Evolutionary conservation across 805 yeast genomes (phyloP), one percentile per base, ranked within the genome.

Genomic region (Nakazawaea sp.): DNA sequence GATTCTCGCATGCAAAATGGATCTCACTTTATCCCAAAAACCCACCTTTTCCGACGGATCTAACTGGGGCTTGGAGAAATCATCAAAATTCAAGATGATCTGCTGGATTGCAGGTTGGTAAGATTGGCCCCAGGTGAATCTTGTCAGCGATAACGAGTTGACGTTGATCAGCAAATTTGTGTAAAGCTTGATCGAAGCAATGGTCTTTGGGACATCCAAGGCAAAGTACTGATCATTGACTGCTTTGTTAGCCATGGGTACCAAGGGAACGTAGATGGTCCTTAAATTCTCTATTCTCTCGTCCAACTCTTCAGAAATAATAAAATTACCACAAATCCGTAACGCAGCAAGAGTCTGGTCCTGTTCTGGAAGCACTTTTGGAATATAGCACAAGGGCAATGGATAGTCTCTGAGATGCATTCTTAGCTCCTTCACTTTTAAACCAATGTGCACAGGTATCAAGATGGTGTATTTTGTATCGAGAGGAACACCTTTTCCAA

Each of bases 11-110:
- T 89, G 97, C 47, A 87, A 61, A 12, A 81, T 66, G 20, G 78
- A 68, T 34, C 96, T 62, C 19, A 87, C 58, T 53, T 88, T 90
- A 57, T 89, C 97, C 97, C 97, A 89, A 47, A 88, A 79, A 1
- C 97, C 97, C 11, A 87, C 60, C 47, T 81, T 82, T 3, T 75
- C 71, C 2, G 96, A 85, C 0, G 89, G 89, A 54, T 89, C 97
- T 12, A 83, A 60, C 0, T 94, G 95, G 0, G 96, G 95, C 54
- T 90, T 89, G 1, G 94, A 78, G 52, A 89, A 85, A 31, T 81
- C 78, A 48, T 88, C 95, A 42, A 89, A 70, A 39, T 75, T 81
- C 38, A 77, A 61, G 78, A 84, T 81, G 2, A 80, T 67, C 45
- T 86, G 89, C 45, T 86, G 87, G 21, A 89, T 71, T 1, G 88